These are phyloP conservation scores for Turritis glabra DNA, from an alignment of 345 rosid genomes.

Conservation along the genomic window DNA sequence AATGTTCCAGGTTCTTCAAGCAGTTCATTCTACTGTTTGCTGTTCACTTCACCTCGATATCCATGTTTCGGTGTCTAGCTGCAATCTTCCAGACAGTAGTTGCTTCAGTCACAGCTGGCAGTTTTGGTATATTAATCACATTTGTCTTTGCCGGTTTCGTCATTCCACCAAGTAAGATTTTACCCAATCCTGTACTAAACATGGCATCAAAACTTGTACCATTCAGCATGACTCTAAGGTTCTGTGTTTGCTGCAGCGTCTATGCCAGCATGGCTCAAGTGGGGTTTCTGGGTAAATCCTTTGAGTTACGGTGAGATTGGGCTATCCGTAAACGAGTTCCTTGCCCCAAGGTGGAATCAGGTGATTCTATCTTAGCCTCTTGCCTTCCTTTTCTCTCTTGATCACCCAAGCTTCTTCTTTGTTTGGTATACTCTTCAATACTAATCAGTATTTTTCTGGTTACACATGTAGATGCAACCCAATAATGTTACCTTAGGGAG, in stretches of 20 bases:
- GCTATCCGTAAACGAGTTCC: conserved; percentile 63
- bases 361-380: conserved; percentile 33
- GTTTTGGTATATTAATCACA: conserved; percentile 48
- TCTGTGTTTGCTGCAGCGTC: conserved; percentile 50
- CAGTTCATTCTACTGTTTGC: conserved; percentile 63
- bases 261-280: conserved; percentile 85
- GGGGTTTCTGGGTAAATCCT: conserved; percentile 85
- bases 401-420: conserved; percentile 13
- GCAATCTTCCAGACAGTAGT: conserved; percentile 58
- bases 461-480: conserved; percentile 26
- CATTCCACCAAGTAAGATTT: conserved; percentile 58
- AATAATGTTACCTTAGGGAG: conserved; percentile 44
- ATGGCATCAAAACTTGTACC: neutral
- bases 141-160: conserved; percentile 71
- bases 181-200: neutral
- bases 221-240: neutral
- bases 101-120: conserved; percentile 58
- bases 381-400: neutral
- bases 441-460: conserved; percentile 10
- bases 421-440: neutral
- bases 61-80: conserved; percentile 76
- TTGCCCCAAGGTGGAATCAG: conserved; percentile 59
- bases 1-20: conserved; percentile 60
- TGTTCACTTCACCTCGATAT: conserved; percentile 61
- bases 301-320: conserved; percentile 86